These are phyloP conservation scores for Stropharia rugosoannulata DNA, from an alignment of 768 basidiomycete genomes.

Conservation along the genomic window DNA sequence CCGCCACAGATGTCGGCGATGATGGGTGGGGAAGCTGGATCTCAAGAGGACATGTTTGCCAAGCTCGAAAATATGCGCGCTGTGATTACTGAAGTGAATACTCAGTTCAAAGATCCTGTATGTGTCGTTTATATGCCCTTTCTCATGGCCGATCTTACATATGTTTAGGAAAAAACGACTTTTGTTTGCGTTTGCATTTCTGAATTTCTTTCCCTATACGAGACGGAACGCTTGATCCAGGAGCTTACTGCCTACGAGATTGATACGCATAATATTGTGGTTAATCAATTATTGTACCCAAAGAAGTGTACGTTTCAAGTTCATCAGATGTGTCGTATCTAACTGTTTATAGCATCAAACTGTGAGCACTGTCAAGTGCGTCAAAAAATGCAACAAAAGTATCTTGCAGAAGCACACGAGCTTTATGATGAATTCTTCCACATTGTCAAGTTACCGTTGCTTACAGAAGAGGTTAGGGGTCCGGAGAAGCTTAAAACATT, in stretches of 20 bases:
- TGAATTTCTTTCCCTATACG: slow-evolving; percentile 96
- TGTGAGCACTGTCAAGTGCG: slow-evolving; percentile 96
- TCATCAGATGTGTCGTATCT: not conserved
- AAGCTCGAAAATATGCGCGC: slow-evolving; percentile 97
- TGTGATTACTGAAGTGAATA: slow-evolving; percentile 97
- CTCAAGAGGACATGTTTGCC: slow-evolving; percentile 98
- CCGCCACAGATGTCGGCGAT: slow-evolving; percentile 80
- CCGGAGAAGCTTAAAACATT: slow-evolving; percentile 92
- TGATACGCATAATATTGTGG: slow-evolving; percentile 98
- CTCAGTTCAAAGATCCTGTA: slow-evolving; percentile 98
- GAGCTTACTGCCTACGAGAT: slow-evolving; percentile 94
- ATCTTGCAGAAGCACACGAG: slow-evolving; percentile 93
- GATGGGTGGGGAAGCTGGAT: slow-evolving; percentile 90
- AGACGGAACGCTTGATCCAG: slow-evolving; percentile 97
- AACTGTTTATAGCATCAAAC: slow-evolving; percentile 61
- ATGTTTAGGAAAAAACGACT: slow-evolving; percentile 88
- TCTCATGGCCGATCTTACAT: not conserved
- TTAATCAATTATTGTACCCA: slow-evolving; percentile 96
- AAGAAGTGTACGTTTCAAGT: slow-evolving; percentile 62
- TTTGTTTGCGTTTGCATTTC: slow-evolving; percentile 99
- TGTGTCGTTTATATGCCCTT: slow-evolving; percentile 26
- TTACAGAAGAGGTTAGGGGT: slow-evolving; percentile 96
- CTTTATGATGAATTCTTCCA: slow-evolving; percentile 99
- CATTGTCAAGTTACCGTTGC: slow-evolving; percentile 87
- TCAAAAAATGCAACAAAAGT: slow-evolving; percentile 98